Conservation (phyloP, 192 early-diverging fungal species). For the Backusella westeae region DNA sequence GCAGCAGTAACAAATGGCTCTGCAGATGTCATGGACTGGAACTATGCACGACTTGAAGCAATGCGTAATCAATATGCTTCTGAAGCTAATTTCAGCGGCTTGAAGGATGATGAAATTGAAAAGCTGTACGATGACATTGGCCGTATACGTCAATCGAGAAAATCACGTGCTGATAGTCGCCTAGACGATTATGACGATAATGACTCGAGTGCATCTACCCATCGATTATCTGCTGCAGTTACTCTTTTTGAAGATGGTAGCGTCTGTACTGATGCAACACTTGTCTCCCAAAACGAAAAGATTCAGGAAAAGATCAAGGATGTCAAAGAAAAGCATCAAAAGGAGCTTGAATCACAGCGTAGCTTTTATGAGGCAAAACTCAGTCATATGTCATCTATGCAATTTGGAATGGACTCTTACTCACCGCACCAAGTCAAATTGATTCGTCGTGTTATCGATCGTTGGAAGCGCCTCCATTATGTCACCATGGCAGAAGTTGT, state of each 20-base stretch:
- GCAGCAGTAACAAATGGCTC: conserved; percentile 15
- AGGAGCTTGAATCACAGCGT: conserved; percentile 46
- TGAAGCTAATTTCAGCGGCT: conserved; percentile 43
- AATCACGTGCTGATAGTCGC: conserved; percentile 50
- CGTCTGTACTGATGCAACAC: conserved; percentile 22
- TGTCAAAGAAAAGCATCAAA: conserved; percentile 51
- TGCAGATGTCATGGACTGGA: conserved; percentile 68
- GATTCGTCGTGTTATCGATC: conserved; percentile 38
- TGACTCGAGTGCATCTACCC: conserved; percentile 3
- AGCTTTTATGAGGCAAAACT: conserved; percentile 56
- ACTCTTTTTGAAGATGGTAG: conserved; percentile 30
- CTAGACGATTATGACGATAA: conserved; percentile 20
- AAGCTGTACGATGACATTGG: conserved; percentile 55
- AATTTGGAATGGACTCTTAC: neutral
- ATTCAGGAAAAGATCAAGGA: conserved; percentile 43
- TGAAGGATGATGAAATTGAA: conserved; percentile 56
- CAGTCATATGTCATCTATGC: conserved; percentile 36
- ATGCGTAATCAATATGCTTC: conserved; percentile 45
- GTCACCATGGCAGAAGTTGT: conserved; percentile 64
- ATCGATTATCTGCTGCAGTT: conserved; percentile 4
- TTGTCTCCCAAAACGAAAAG: conserved; percentile 19
- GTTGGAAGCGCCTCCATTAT: conserved; percentile 53
- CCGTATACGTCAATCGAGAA: conserved; percentile 46
- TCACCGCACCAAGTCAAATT: conserved; percentile 32
- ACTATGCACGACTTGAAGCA: conserved; percentile 70